Base-by-base conservation (phyloP, 495 filamentous ascomycete species). In the Podospora fimiseda region DNA sequence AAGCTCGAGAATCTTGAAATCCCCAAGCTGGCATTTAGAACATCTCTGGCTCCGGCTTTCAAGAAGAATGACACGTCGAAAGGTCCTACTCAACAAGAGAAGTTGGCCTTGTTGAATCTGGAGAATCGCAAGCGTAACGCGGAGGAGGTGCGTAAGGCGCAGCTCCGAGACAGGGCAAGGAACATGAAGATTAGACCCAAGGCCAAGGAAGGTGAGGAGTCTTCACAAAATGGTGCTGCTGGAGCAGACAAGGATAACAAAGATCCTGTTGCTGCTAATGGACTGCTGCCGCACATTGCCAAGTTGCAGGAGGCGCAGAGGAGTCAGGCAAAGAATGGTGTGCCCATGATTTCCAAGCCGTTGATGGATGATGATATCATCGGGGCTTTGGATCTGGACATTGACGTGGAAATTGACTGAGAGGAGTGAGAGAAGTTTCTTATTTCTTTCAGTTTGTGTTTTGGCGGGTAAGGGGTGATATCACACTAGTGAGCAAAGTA, bases 321-420 rank as follows among this genome's bases (percentile, higher is more conserved):
- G 55, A 69, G 69, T 21, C 62, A 66, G 46, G 77, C 80, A 56
- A 75, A 72, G 57, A 80, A 75, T 30, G 84, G 84, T 6, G 68
- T 87, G 52, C 77, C 81, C 1, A 77, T 78, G 33, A 84, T 90
- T 51, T 77, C 82, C 43, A 80, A 83, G 61, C 83, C 85, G 16
- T 80, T 90, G 48, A 86, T 83, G 70, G 87, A 90, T 50, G 89
- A 94, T 57, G 88, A 92, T 64, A 85, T 90, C 55, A 89, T 94
- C 62, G 88, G 84, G 0, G 78, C 83, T 13, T 69, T 92, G 65
- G 88, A 92, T 66, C 67, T 94, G 55, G 89, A 86, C 9, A 87
- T 93, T 59, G 88, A 93, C 50, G 81, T 89, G 51, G 84, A 89
- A 21, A 87, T 89, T 51, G 56, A 59, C 22, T 60, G 42, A 55